Percentiles rank a stretch among this genome's conserved stretches.
Evolutionary conservation across 2,329 filamentous ascomycete genomes (phyloP).

Genomic region (Cladosporium cucumerinum): DNA sequence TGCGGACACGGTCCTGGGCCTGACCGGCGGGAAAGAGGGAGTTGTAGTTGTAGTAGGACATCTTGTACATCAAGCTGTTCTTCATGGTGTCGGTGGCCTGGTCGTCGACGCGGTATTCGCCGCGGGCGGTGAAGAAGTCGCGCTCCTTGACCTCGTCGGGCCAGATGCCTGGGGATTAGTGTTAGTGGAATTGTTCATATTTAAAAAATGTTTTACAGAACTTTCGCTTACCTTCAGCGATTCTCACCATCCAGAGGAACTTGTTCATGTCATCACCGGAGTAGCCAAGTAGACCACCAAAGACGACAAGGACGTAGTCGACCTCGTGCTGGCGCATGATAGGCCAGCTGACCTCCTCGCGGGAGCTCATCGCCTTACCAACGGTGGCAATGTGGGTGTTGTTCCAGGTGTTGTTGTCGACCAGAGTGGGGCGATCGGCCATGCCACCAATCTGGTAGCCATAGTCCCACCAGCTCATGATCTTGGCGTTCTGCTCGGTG

Average conservation of each 20-base stretch:
- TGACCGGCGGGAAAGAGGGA: slow-evolving; percentile 87
- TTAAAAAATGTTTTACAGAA: too few relatives aligned
- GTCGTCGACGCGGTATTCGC: slow-evolving; percentile 94
- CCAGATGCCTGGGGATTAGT: slow-evolving; percentile 64
- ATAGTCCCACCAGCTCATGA: slow-evolving; percentile 99
- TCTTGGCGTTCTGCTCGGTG: slow-evolving; percentile 89
- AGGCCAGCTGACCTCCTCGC: slow-evolving; percentile 96
- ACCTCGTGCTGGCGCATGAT: slow-evolving; percentile 99
- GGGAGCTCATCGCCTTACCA: slow-evolving; percentile 96
- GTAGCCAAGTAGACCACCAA: slow-evolving; percentile 92
- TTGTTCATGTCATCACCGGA: slow-evolving; percentile 99
- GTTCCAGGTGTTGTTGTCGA: slow-evolving; percentile 99
- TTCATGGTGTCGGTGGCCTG: slow-evolving; percentile 94
- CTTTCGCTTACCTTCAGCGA: slow-evolving; percentile 71
- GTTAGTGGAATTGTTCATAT: slow-evolving; percentile 9
- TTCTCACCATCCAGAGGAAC: slow-evolving; percentile 99
- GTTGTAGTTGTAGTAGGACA: slow-evolving; percentile 99
- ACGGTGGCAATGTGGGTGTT: slow-evolving; percentile 99
- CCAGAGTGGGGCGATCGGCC: slow-evolving; percentile 93
- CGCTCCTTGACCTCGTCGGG: slow-evolving; percentile 98
- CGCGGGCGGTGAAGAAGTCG: slow-evolving; percentile 87
- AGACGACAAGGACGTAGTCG: slow-evolving; percentile 96
- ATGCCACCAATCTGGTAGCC: slow-evolving; percentile 99
- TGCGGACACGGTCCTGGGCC: slow-evolving; percentile 84
- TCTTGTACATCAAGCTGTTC: slow-evolving; percentile 99